Percentiles rank a stretch among this genome's conserved stretches.
Evolutionary conservation across 2,329 filamentous ascomycete genomes (phyloP).

Genomic region (Alternaria arborescens): DNA sequence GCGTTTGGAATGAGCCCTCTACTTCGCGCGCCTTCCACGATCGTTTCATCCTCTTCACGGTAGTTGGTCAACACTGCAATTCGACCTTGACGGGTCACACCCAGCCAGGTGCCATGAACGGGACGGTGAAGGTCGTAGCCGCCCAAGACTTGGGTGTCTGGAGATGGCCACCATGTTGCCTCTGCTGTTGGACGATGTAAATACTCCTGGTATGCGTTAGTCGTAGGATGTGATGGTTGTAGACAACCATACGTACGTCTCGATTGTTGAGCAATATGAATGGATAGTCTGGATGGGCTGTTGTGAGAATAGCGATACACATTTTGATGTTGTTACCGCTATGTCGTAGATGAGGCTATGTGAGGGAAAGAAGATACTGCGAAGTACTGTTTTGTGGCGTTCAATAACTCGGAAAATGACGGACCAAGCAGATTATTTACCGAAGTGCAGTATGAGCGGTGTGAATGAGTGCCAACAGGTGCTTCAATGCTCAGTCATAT

Average conservation of each 20-base stretch:
- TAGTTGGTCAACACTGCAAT: slow-evolving; percentile 72
- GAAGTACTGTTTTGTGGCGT: slow-evolving; percentile 9
- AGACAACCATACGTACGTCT: slow-evolving; percentile 47
- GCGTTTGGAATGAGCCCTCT: slow-evolving; percentile 68
- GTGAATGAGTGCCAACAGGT: slow-evolving; percentile 33
- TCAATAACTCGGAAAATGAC: slow-evolving; percentile 22
- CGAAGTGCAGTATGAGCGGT: slow-evolving; percentile 33
- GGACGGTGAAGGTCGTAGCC: slow-evolving; percentile 68
- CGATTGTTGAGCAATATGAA: slow-evolving; percentile 62
- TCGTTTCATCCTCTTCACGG: slow-evolving; percentile 59
- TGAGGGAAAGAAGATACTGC: neutral
- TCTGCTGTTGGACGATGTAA: slow-evolving; percentile 67
- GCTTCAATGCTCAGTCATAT: slow-evolving; percentile 34
- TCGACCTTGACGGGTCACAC: slow-evolving; percentile 67
- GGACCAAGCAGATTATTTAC: slow-evolving; percentile 14
- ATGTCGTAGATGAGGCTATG: neutral
- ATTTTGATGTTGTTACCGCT: slow-evolving; percentile 29
- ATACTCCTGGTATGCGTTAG: slow-evolving; percentile 61
- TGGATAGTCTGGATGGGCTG: slow-evolving; percentile 59
- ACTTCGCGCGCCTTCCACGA: slow-evolving; percentile 58
- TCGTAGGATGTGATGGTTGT: neutral
- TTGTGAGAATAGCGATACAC: slow-evolving; percentile 61
- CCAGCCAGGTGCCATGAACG: slow-evolving; percentile 71
- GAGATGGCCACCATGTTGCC: slow-evolving; percentile 67
- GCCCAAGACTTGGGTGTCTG: slow-evolving; percentile 64